These are phyloP conservation scores for Termitomyces sp. DNA, from an alignment of 768 basidiomycete genomes.

Conservation along the genomic window DNA sequence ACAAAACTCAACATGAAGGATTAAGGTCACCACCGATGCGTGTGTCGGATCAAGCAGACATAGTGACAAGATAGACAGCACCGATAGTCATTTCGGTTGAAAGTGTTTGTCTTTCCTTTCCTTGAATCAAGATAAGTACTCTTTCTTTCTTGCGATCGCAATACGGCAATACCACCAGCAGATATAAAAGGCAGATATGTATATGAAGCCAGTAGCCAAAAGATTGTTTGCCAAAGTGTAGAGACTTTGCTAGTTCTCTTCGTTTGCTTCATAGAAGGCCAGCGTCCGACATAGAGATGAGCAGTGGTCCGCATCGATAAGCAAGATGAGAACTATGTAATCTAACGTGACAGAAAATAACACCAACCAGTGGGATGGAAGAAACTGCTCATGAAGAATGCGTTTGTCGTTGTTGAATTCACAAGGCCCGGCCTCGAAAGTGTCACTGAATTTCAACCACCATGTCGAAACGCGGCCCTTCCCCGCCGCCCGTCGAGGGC, in stretches of 20 bases:
- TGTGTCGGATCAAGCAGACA: no score
- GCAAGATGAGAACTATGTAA: not conserved
- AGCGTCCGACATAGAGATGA: no score
- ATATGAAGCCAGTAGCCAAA: not conserved
- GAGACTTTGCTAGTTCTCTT: not conserved
- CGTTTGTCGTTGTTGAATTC: conserved; percentile 11
- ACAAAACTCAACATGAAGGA: no score
- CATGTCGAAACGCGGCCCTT: conserved; percentile 72
- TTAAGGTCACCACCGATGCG: no score
- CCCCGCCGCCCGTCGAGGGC: conserved; percentile 49
- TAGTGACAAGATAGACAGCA: no score
- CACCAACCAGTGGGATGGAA: no score
- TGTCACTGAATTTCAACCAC: conserved; percentile 1
- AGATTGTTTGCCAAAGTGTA: not conserved
- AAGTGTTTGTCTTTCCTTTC: not conserved
- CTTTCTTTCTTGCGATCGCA: not conserved
- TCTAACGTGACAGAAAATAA: no score
- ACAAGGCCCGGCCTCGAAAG: not conserved
- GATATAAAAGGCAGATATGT: not conserved
- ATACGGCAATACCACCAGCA: not conserved
- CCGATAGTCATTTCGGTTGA: not conserved
- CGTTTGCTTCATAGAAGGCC: no score
- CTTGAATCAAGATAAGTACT: not conserved
- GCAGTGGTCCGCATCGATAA: no score
- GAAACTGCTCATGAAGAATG: not conserved